Conservation (phyloP, 805 yeast genomes). For the Candida manassasensis region DNA sequence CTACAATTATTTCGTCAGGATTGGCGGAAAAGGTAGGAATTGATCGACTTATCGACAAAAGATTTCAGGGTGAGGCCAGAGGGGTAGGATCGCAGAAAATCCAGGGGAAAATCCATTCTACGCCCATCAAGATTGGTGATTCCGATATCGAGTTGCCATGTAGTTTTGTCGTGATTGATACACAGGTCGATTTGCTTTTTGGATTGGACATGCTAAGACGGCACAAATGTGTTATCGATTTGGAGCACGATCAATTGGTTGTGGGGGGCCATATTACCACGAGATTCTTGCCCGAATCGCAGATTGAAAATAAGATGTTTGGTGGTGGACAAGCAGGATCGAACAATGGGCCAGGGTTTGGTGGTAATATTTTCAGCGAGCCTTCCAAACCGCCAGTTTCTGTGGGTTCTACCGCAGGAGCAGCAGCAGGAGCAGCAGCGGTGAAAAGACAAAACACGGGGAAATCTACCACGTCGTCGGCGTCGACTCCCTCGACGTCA, state of each 20-base stretch:
- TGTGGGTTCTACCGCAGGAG: constrained; percentile 5
- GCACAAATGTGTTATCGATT: constrained; percentile 78
- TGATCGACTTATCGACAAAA: constrained; percentile 66
- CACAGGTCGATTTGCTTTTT: constrained; percentile 66
- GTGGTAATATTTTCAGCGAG: constrained; percentile 27
- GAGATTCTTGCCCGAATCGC: constrained; percentile 67
- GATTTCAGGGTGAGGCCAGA: constrained; percentile 76
- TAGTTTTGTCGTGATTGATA: constrained; percentile 49
- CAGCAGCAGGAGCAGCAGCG: constrained; percentile 18
- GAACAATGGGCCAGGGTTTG: constrained; percentile 20
- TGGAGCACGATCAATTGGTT: constrained; percentile 56
- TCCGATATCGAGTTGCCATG: constrained; percentile 37
- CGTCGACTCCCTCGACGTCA: background rate
- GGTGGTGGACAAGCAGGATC: constrained; percentile 15
- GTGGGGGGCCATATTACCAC: constrained; percentile 71
- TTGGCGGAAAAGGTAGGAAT: constrained; percentile 73
- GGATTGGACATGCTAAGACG: constrained; percentile 91
- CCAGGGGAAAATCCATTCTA: constrained; percentile 82
- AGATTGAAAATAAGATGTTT: constrained; percentile 41
- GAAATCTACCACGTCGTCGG: constrained; percentile 10
- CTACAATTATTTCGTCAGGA: constrained; percentile 74
- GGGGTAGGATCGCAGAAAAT: constrained; percentile 87
- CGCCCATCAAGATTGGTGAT: constrained; percentile 73
- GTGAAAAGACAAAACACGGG: constrained; percentile 15
- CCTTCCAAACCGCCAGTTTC: constrained; percentile 7